Base-by-base conservation (phyloP, 1,284 basidiomycete genomes). In the Phlebopus sp. region DNA sequence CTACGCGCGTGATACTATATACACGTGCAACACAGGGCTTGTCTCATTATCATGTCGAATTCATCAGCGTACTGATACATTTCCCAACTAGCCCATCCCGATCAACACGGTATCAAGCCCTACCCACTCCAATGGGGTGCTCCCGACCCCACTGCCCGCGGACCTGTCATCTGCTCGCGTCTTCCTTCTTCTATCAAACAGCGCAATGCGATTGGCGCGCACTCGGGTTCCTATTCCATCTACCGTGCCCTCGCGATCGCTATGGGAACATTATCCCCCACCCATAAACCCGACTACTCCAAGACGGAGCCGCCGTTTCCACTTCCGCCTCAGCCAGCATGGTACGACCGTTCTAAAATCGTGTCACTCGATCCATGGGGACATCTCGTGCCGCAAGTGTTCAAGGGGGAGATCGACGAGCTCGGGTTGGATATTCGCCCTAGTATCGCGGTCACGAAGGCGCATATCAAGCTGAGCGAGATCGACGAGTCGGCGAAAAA, bases 281-380 rank as follows among this genome's bases (percentile, higher is more conserved):
- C 85, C 19, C 89, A 92, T 72, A 86, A 90, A 66, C 92, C 92
- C 4, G 88, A 94, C 63, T 93, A 90, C 67, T 78, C 79, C 47
- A 81, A 88, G 66, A 97, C 95, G 0, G 88, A 97, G 67, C 95
- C 96, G 0, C 90, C 93, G 0, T 84, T 97, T 27, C 72, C 79
- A 8, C 86, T 97, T 53, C 86, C 86, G 4, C 88, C 85, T 13
- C 86, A 92, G 56, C 82, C 87, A 0, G 69, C 84, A 2, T 98
- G 95, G 94, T 84, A 74, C 49, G 85, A 90, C 56, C 76, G 81
- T 2, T 68, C 61, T 58, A 94, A 92, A 78, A 97, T 98, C 63
- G 93, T 97, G 27, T 86, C 87, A 2, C 88, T 98, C 66, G 96
- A 98, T 65, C 95, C 95, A 0, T 97, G 85, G 82, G 95, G 95